Evolutionary conservation across 331 rosid genomes (phyloP), one percentile per base, ranked within the genome.

Genomic region (Malus hybrid): DNA sequence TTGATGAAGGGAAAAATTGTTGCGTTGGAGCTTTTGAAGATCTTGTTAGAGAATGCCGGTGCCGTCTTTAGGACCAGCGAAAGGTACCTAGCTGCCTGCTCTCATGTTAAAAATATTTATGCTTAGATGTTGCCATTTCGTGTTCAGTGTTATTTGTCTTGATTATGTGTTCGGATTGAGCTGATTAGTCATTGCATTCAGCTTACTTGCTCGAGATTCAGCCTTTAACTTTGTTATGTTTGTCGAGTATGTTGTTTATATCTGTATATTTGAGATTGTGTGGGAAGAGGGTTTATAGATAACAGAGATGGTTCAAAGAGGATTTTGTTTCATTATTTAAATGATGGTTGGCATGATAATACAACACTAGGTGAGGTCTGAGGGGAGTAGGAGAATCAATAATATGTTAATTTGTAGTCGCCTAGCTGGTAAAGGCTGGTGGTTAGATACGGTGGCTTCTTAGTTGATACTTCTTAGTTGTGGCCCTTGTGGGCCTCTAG

Each of bases 51-150:
- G 85, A 95, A 95, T 48, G 97, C 99, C 5, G 99, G 99, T 55
- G 99, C 99, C 71, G 96, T 95, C 42, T 95, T 95, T 85, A 83
- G 99, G 81, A 95, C 99, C 16, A 95, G 99, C 68, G 99, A 92
- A 29, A 92, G 99, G 99, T 95, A 89, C 69, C 20, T 80, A 62
- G 1, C 50, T 20, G 22, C 63, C 69, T 59, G 33, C 29, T 63
- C n/a, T 16, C 32, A 18, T 27, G 67, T 67, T 27, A 11, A 42
- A 56, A 42, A 65, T 20, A 55, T 24, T 63, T 46, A 71, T 57
- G 6, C 39, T 72, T 33, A 3, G 22, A 33, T 36, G 76, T 61
- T 72, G 55, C 56, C 4, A 36, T 29, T 55, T 54, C 56, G 65
- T 5, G 1, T 71, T 33, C 5, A 2, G 9, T 56, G 52, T 54